Conservation (phyloP, 225 moss, liverwort and hornwort species). For the Polytrichum commune region DNA sequence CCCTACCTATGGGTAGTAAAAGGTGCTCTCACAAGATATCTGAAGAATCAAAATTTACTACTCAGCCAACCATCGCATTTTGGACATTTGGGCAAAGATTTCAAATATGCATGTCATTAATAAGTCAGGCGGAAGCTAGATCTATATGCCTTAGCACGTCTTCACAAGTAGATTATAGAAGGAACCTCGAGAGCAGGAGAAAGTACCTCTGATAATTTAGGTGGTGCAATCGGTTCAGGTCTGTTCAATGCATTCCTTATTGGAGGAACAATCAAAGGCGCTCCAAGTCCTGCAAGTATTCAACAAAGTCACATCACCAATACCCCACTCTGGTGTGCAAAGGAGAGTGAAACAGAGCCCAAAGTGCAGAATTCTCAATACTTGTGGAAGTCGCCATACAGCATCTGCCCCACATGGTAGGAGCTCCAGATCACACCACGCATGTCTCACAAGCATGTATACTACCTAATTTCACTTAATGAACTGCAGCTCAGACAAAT, state of each 20-base stretch:
- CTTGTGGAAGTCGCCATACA: background rate
- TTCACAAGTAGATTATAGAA: no score
- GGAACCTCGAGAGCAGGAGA: background rate
- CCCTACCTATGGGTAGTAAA: no score
- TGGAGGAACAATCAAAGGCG: slow-evolving; percentile 75
- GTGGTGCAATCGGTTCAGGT: slow-evolving; percentile 66
- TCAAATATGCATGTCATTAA: no score
- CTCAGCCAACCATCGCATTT: background rate
- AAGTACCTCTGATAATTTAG: slow-evolving; percentile 70
- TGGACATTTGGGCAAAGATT: background rate
- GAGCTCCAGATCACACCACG: background rate
- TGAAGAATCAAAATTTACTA: background rate
- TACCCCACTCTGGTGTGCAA: no score
- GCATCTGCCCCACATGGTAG: background rate
- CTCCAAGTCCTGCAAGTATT: slow-evolving; percentile 39
- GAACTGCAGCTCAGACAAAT: background rate
- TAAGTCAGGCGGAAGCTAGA: no score
- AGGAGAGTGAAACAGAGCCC: no score
- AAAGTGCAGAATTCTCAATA: background rate
- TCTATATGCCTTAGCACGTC: no score
- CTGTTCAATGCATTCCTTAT: slow-evolving; percentile 73
- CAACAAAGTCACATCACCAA: background rate
- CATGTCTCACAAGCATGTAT: background rate
- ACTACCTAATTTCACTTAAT: background rate
- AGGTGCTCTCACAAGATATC: no score